Evolutionary conservation across 2,329 filamentous ascomycete species (phyloP).

Genomic region (Aureobasidium sp.): DNA sequence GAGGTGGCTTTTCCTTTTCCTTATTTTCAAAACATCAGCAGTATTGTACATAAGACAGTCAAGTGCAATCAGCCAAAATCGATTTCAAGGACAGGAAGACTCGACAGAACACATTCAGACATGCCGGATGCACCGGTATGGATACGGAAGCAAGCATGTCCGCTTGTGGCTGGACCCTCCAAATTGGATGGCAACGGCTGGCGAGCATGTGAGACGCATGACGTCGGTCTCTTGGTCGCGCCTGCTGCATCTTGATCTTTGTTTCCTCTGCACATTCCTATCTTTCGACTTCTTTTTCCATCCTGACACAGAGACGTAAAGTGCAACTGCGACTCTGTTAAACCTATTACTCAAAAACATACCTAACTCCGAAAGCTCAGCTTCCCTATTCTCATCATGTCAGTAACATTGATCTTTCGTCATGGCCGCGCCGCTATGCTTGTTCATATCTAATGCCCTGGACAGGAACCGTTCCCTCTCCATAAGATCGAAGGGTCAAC

Average conservation of each 20-base stretch:
- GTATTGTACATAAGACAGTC: neutral
- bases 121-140: conserved; percentile 23
- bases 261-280: conserved; percentile 6
- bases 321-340: neutral
- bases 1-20: no score
- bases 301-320: neutral
- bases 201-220: conserved; percentile 12
- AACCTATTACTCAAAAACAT: neutral
- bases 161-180: neutral
- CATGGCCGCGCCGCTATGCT: neutral
- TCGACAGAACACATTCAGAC: neutral
- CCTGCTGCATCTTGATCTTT: neutral
- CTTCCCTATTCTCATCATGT: conserved; percentile 1
- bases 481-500: conserved; percentile 58
- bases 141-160: conserved; percentile 18
- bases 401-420: neutral
- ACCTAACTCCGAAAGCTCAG: neutral
- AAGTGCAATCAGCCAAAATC: neutral
- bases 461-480: conserved; percentile 54
- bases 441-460: conserved; percentile 2
- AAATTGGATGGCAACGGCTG: neutral
- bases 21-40: no score
- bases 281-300: neutral
- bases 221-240: neutral
- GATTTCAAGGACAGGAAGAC: neutral